Evolutionary conservation across 768 basidiomycete species (phyloP).

Genomic region (Termitomyces sp.): DNA sequence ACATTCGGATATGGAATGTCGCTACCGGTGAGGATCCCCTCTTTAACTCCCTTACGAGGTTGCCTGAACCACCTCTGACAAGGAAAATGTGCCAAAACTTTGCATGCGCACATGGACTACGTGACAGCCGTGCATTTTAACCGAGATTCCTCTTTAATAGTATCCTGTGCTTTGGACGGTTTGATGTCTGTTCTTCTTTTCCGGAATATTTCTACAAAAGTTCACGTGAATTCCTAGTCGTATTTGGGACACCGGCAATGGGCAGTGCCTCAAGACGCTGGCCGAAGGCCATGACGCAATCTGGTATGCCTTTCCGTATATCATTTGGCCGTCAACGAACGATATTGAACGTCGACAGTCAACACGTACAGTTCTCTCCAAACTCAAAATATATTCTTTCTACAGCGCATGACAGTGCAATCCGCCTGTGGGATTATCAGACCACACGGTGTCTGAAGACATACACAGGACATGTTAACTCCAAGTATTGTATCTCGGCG

Average conservation of each 20-base stretch:
- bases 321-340: not conserved
- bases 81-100: conserved; percentile 82
- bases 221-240: conserved; percentile 47
- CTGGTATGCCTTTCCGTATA: conserved; percentile 40
- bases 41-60: not conserved
- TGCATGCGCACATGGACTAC: conserved; percentile 92
- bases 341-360: conserved; percentile 35
- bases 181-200: conserved; percentile 65
- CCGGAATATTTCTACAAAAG: not conserved
- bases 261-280: conserved; percentile 94
- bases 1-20: conserved; percentile 89
- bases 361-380: conserved; percentile 91
- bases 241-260: conserved; percentile 90
- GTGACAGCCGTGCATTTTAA: conserved; percentile 96
- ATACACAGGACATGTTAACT: conserved; percentile 76
- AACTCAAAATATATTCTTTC: conserved; percentile 94
- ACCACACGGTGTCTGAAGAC: conserved; percentile 88
- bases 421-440: conserved; percentile 95
- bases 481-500: conserved; percentile 78
- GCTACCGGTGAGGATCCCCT: conserved; percentile 50
- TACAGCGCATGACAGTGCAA: conserved; percentile 87
- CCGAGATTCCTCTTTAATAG: conserved; percentile 83
- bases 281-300: conserved; percentile 85
- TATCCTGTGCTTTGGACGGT: conserved; percentile 89
- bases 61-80: conserved; percentile 2